Evolutionary conservation across 202 grass and related monocot species (phyloP).

Genomic region (Schoenoplectus tabernaemontani): DNA sequence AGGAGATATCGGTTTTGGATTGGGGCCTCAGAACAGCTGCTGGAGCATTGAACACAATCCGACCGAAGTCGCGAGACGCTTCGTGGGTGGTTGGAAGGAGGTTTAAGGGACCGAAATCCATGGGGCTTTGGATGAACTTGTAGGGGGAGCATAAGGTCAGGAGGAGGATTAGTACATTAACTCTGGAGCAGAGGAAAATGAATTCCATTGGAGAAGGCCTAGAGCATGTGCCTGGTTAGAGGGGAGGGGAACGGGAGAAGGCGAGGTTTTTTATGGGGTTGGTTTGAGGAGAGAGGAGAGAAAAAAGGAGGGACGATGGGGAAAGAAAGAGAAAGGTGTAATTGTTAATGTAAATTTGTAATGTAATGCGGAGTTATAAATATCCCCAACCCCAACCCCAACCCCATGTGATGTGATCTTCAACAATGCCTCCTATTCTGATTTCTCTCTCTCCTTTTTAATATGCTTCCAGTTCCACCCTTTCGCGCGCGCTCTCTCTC

Average conservation of each 20-base stretch:
- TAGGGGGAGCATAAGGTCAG: slow-evolving; percentile 66
- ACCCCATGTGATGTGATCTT: slow-evolving; percentile 56
- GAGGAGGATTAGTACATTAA: slow-evolving; percentile 61
- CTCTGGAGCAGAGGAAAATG: slow-evolving; percentile 58
- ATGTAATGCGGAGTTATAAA: slow-evolving; percentile 29
- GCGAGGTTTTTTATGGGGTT: slow-evolving; percentile 35
- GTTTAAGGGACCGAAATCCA: slow-evolving; percentile 78
- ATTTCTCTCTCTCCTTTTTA: slow-evolving; percentile 23
- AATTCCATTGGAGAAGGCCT: slow-evolving; percentile 63
- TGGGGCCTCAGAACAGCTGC: slow-evolving; percentile 71
- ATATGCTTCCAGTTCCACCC: slow-evolving; percentile 23
- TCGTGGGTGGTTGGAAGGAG: slow-evolving; percentile 53
- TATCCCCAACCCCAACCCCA: no score
- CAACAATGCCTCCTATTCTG: slow-evolving; percentile 19
- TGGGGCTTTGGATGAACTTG: slow-evolving; percentile 95
- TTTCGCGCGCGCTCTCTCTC: neutral
- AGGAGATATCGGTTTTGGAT: slow-evolving; percentile 63
- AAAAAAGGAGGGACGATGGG: slow-evolving; percentile 25
- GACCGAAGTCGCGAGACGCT: slow-evolving; percentile 69
- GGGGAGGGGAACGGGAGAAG: neutral
- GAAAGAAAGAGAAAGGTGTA: slow-evolving; percentile 35
- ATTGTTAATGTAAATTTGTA: slow-evolving; percentile 1
- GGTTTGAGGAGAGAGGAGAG: slow-evolving; percentile 29
- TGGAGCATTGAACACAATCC: slow-evolving; percentile 73
- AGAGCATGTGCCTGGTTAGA: slow-evolving; percentile 31